These are phyloP conservation scores for Chlorella sp. DNA, from an alignment of 139 green algal species.

Conservation along the genomic window DNA sequence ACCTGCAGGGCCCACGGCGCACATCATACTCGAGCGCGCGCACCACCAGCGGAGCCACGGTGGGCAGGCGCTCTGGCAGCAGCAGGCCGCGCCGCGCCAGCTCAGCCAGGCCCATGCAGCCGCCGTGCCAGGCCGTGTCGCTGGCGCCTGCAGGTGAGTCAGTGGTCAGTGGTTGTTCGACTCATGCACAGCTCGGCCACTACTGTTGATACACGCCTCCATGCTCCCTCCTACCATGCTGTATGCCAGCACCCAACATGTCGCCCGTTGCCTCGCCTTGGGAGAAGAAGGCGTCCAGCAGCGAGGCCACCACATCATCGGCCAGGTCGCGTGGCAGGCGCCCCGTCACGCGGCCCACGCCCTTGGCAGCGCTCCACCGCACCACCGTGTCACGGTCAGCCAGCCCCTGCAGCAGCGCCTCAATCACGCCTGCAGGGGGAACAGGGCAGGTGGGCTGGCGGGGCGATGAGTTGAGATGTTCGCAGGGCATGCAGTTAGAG, in stretches of 20 bases:
- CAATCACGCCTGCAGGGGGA: slow-evolving; percentile 28
- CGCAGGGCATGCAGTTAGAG: not conserved
- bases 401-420: slow-evolving; percentile 74
- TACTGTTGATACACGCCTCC: not conserved
- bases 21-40: slow-evolving; percentile 93
- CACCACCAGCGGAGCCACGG: slow-evolving; percentile 55
- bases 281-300: slow-evolving; percentile 76
- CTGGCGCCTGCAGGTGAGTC: slow-evolving; percentile 25
- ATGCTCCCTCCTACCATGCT: not conserved
- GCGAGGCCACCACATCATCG: slow-evolving; percentile 82
- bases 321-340: slow-evolving; percentile 84
- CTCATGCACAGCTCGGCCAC: not conserved
- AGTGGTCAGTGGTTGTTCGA: not conserved
- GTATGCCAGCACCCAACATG: not conserved
- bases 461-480: not conserved
- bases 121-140: slow-evolving; percentile 95
- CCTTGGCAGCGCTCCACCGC: slow-evolving; percentile 94
- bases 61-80: slow-evolving; percentile 65
- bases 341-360: slow-evolving; percentile 83
- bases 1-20: slow-evolving; percentile 81
- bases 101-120: slow-evolving; percentile 95
- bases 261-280: slow-evolving; percentile 34
- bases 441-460: no score
- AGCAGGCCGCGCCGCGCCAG: slow-evolving; percentile 91
- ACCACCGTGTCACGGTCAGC: slow-evolving; percentile 94